These are phyloP conservation scores for Naegleria gruberi DNA, from an alignment of 208 protist species.

Conservation along the genomic window DNA sequence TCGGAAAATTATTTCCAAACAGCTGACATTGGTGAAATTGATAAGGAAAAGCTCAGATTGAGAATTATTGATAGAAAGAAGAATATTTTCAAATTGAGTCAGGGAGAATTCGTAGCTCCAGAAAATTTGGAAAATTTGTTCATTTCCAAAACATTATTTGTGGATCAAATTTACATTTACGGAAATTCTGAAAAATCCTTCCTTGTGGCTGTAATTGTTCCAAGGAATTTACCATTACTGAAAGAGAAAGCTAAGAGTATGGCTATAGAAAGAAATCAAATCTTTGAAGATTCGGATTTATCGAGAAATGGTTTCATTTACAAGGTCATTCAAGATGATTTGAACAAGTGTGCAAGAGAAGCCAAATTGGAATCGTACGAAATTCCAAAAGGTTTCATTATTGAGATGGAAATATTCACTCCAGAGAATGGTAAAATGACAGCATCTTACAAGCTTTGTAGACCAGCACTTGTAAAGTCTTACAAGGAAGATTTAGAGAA, in stretches of 20 bases:
- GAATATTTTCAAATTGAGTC: slow-evolving; percentile 71
- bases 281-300: background rate
- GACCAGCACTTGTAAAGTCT: background rate
- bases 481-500: background rate
- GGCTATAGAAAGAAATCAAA: background rate
- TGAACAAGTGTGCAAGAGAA: background rate
- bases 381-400: background rate
- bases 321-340: too few species aligned
- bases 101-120: slow-evolving; percentile 56
- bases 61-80: slow-evolving; percentile 72
- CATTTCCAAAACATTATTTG: background rate
- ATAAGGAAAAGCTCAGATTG: slow-evolving; percentile 40
- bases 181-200: background rate
- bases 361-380: background rate
- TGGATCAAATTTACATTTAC: slow-evolving; percentile 4
- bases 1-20: slow-evolving; percentile 71
- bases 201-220: slow-evolving; percentile 2
- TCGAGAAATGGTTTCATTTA: too few species aligned
- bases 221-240: background rate
- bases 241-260: too few species aligned
- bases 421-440: background rate
- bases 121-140: background rate
- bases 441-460: background rate
- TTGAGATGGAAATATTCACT: slow-evolving; percentile 5
- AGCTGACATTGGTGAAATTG: slow-evolving; percentile 63